Evolutionary conservation across 83 land plant genomes (phyloP).

Genomic region (Thuja plicata): DNA sequence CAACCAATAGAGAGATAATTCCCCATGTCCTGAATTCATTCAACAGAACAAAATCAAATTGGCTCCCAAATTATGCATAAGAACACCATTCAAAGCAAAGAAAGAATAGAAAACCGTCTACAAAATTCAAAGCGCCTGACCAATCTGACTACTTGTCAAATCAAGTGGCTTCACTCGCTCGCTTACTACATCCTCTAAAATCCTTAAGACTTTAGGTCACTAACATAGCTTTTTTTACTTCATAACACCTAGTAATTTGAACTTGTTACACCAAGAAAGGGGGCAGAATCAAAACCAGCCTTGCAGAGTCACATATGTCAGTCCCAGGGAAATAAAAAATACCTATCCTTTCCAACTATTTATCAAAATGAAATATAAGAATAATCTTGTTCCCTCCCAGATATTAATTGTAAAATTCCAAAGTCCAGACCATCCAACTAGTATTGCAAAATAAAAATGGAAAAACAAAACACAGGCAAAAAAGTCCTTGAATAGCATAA

Average conservation of each 20-base stretch:
- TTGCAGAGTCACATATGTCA: background rate
- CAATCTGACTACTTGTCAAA: background rate
- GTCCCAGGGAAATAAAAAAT: background rate
- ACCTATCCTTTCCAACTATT: background rate
- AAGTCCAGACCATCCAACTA: background rate
- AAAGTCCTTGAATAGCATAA: background rate
- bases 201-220: background rate
- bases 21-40: slow-evolving; percentile 80
- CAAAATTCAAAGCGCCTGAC: background rate
- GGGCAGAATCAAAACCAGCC: background rate
- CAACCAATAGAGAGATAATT: slow-evolving; percentile 41
- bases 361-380: background rate
- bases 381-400: background rate
- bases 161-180: background rate
- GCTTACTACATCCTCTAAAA: background rate
- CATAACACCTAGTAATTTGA: background rate
- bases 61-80: background rate
- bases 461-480: background rate
- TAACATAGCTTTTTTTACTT: background rate
- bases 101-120: background rate
- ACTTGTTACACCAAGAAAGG: background rate
- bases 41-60: background rate
- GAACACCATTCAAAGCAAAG: background rate
- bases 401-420: background rate
- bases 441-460: background rate